Conservation (phyloP, 345 rosid species). For the Litchi chinensis region DNA sequence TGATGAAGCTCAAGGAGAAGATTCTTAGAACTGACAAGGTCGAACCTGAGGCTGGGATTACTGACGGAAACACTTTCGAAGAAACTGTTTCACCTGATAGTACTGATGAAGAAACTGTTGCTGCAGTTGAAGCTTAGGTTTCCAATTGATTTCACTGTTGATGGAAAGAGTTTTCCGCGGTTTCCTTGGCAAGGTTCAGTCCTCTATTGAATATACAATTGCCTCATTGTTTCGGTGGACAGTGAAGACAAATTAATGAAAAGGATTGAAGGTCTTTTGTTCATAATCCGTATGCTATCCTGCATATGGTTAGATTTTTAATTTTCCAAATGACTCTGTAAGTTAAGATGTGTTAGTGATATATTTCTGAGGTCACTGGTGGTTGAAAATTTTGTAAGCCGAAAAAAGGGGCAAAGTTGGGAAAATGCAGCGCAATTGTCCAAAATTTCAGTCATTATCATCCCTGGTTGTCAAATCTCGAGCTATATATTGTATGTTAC, state of each 20-base stretch:
- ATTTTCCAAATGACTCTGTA: constrained; percentile 9
- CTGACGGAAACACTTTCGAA: constrained; percentile 37
- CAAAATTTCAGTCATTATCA: constrained; percentile 1
- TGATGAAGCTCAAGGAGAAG: constrained; percentile 62
- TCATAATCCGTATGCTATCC: not conserved
- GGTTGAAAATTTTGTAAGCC: constrained; percentile 24
- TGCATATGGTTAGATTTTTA: not conserved
- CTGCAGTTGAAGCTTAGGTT: constrained; percentile 59
- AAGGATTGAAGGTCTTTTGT: not conserved
- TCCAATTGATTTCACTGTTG: not conserved
- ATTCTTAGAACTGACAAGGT: constrained; percentile 34
- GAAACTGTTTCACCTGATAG: constrained; percentile 46
- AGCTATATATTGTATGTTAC: not conserved
- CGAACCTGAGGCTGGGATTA: constrained; percentile 31
- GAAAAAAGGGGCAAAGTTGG: not conserved
- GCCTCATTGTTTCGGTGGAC: constrained; percentile 5
- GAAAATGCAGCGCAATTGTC: not conserved
- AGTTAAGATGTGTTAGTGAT: not conserved
- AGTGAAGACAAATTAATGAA: constrained; percentile 1
- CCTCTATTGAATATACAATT: constrained; percentile 8
- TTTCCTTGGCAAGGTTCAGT: constrained; percentile 18
- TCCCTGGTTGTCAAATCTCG: not conserved
- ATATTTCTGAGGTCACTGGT: constrained; percentile 5
- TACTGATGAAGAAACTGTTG: constrained; percentile 72
- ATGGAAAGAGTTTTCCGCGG: not conserved